Base-by-base conservation (phyloP, 2,329 filamentous ascomycete genomes). In the Fusarium drepaniforme region DNA sequence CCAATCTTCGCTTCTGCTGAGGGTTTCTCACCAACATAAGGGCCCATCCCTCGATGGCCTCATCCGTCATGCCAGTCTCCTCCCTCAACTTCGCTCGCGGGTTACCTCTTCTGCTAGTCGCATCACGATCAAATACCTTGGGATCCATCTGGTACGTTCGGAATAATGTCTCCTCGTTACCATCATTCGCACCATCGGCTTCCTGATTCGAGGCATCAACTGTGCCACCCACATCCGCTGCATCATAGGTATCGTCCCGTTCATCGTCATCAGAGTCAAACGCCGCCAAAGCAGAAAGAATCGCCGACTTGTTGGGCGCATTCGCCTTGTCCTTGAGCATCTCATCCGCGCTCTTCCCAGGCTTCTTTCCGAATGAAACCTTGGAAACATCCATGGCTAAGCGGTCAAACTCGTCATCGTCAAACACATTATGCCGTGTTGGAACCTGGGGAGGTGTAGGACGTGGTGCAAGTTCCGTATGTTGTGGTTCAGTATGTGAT, bases 191-290 rank as follows among this genome's bases (percentile, higher is more conserved):
- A 16, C 83, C 86, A 67, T 88, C 86, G 1, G 84, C 84, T 68
- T 89, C 87, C 62, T 90, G 89, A 40, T 89, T 87, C n/a, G 90
- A 87, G 8, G 89, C 86, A 21, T 98, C 95, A 4, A 98, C 92
- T 0, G 94, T 94, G 25, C 96, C 96, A 40, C 97, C 97, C 3
- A 98, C 95, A 80, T 98, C 97, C 60, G 92, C 94, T 2, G 93
- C 91, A 78, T 99, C 97, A 81, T 99, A 99, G 0, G 96, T 98
- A 82, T 99, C 97, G 82, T 99, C 97, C 40, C 95, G 91, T 84
- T 99, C 97, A 81, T 99, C 97, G 76, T 98, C 97, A 78, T 98
- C 96, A 0, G 93, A 93, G 84, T 98, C 96, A 76, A 98, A 98
- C 1, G 93, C 90, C 18, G 95, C 94, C 3, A 98, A 90, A 0